A percentile compares a stretch with the other conserved stretches of the same genome.
Evolutionary conservation across 1,139 yeast genomes (phyloP).

Genomic region (Barnettozyma hawaiiensis): DNA sequence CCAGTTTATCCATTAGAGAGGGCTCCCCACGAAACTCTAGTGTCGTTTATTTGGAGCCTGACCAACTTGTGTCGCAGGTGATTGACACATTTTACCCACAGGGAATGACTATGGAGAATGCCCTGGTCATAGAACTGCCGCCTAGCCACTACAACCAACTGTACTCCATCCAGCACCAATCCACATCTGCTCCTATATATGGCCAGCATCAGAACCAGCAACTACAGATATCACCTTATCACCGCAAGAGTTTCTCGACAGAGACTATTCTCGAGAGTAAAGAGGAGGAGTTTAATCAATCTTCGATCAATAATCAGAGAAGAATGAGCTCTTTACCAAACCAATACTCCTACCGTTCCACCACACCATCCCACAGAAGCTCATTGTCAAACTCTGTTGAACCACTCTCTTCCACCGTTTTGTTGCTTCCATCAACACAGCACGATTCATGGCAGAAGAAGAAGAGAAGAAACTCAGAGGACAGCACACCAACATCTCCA

Average conservation of each 20-base stretch:
- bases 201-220: neutral
- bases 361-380: slow-evolving; percentile 19
- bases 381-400: slow-evolving; percentile 25
- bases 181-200: neutral
- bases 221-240: neutral
- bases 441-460: neutral
- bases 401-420: slow-evolving; percentile 20
- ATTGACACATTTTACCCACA: slow-evolving; percentile 57
- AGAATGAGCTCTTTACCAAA: slow-evolving; percentile 20
- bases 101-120: slow-evolving; percentile 67
- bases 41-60: slow-evolving; percentile 48
- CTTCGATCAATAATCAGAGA: slow-evolving; percentile 6
- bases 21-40: slow-evolving; percentile 14
- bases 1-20: slow-evolving; percentile 12
- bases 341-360: slow-evolving; percentile 3
- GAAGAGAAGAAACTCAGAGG: slow-evolving; percentile 1
- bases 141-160: slow-evolving; percentile 9
- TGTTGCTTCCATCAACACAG: slow-evolving; percentile 19
- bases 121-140: slow-evolving; percentile 52
- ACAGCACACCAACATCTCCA: neutral
- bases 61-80: slow-evolving; percentile 53
- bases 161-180: neutral
- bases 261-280: slow-evolving; percentile 23
- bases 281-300: slow-evolving; percentile 17
- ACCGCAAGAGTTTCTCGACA: slow-evolving; percentile 9